Evolutionary conservation across 2,329 filamentous ascomycete genomes (phyloP).

Genomic region (Botrytis byssoidea): DNA sequence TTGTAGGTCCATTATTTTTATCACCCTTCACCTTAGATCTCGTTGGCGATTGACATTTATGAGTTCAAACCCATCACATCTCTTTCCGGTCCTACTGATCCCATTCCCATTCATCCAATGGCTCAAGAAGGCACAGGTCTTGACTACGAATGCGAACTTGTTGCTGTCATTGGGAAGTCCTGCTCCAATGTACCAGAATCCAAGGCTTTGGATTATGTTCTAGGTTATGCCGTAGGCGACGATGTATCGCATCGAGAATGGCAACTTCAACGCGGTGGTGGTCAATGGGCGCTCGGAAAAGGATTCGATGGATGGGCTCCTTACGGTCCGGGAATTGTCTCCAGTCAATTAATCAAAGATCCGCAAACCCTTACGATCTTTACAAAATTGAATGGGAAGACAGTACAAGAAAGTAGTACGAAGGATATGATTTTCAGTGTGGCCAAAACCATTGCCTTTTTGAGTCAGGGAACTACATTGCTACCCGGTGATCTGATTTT

Average conservation of each 20-base stretch:
- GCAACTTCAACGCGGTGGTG: slow-evolving; percentile 66
- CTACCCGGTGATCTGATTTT: slow-evolving; percentile 65
- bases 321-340: slow-evolving; percentile 69
- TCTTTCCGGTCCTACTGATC: slow-evolving; percentile 61
- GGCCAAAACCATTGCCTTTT: slow-evolving; percentile 56
- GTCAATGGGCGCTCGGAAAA: slow-evolving; percentile 71
- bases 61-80: slow-evolving; percentile 65
- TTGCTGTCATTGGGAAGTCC: slow-evolving; percentile 68
- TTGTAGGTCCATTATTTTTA: slow-evolving; percentile 42
- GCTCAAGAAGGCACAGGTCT: slow-evolving; percentile 65
- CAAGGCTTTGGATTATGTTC: slow-evolving; percentile 66
- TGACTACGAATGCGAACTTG: slow-evolving; percentile 80
- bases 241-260: slow-evolving; percentile 80
- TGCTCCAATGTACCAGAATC: slow-evolving; percentile 64
- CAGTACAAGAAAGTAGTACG: slow-evolving; percentile 56
- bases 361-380: slow-evolving; percentile 56
- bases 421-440: slow-evolving; percentile 64
- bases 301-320: slow-evolving; percentile 76
- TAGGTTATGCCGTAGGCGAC: slow-evolving; percentile 74
- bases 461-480: slow-evolving; percentile 61
- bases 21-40: not conserved
- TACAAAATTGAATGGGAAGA: slow-evolving; percentile 59
- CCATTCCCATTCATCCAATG: slow-evolving; percentile 63
- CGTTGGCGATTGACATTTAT: not conserved
- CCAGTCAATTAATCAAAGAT: slow-evolving; percentile 52